These are phyloP conservation scores for Sphaerulina populicola DNA, from an alignment of 2,329 filamentous ascomycete species.

Conservation along the genomic window DNA sequence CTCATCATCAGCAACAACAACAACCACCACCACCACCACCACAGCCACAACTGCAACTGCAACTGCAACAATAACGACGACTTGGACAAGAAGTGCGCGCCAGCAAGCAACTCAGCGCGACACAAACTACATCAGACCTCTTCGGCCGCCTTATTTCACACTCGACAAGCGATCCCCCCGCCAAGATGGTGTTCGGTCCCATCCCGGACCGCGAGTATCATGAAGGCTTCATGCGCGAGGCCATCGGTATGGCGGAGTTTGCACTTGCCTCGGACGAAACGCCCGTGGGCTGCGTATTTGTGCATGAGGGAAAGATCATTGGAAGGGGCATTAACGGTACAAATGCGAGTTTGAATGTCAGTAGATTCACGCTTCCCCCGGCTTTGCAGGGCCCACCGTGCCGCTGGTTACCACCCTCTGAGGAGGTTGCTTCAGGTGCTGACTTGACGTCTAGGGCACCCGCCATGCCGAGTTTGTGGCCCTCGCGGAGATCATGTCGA, in stretches of 20 bases:
- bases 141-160: no score
- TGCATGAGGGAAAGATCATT: conserved; percentile 69
- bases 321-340: conserved; percentile 95
- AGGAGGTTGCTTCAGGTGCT: neutral
- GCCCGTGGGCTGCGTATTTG: conserved; percentile 90
- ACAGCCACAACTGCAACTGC: no score
- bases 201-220: conserved; percentile 42
- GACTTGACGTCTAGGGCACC: conserved; percentile 55
- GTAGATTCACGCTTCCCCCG: neutral
- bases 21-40: no score
- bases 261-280: conserved; percentile 84
- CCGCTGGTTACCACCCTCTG: no score
- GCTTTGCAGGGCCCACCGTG: no score
- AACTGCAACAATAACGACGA: neutral
- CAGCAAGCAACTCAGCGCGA: neutral
- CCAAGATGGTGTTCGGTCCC: conserved; percentile 29
- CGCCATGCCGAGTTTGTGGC: conserved; percentile 94
- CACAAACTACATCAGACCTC: neutral
- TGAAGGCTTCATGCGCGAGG: conserved; percentile 70
- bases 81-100: neutral
- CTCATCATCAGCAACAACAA: neutral
- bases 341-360: conserved; percentile 67
- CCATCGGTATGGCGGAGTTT: conserved; percentile 78
- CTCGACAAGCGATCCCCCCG: neutral
- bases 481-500: conserved; percentile 56